A percentile compares a stretch with the other conserved stretches of the same genome.
Evolutionary conservation across 1,284 basidiomycete genomes (phyloP).

Genomic region (Ustilago loliicola): DNA sequence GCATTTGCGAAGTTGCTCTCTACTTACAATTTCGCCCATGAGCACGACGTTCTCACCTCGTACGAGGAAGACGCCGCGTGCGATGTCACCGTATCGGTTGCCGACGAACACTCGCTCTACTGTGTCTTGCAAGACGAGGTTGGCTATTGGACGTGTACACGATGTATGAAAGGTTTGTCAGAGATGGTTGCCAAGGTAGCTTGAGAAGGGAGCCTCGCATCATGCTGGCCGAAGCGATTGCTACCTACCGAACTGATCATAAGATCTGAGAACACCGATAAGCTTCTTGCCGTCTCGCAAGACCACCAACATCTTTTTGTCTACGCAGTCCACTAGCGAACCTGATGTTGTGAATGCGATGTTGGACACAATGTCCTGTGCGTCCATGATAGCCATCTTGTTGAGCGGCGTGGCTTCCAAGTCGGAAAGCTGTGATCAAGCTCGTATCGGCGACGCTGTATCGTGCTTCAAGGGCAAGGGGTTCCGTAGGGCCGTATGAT

Average conservation of each 20-base stretch:
- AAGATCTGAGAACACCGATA: slow-evolving; percentile 93
- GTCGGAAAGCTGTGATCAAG: not conserved
- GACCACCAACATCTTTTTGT: slow-evolving; percentile 94
- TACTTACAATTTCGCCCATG: slow-evolving; percentile 92
- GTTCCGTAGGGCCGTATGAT: too few relatives aligned
- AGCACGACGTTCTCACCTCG: slow-evolving; percentile 98
- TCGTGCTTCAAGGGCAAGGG: too few relatives aligned
- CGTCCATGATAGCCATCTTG: slow-evolving; percentile 53
- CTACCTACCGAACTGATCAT: slow-evolving; percentile 95
- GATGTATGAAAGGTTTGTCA: not conserved
- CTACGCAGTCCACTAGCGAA: slow-evolving; percentile 67
- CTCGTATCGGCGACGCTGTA: not conserved
- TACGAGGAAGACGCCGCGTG: slow-evolving; percentile 90
- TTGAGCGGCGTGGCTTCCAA: not conserved
- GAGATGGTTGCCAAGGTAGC: not conserved
- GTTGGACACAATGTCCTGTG: slow-evolving; percentile 65
- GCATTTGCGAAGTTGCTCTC: too few relatives aligned
- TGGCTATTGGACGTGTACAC: slow-evolving; percentile 75
- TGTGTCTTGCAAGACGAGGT: slow-evolving; percentile 79
- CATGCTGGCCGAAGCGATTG: not conserved
- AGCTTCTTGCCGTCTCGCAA: slow-evolving; percentile 95
- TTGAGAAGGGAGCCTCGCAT: not conserved
- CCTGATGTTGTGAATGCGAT: slow-evolving; percentile 70
- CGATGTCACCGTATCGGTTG: slow-evolving; percentile 80
- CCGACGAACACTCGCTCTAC: slow-evolving; percentile 81